phyloP scores from a whole-genome alignment of 176 grass and related monocot species.

The Typha latifolia region DNA sequence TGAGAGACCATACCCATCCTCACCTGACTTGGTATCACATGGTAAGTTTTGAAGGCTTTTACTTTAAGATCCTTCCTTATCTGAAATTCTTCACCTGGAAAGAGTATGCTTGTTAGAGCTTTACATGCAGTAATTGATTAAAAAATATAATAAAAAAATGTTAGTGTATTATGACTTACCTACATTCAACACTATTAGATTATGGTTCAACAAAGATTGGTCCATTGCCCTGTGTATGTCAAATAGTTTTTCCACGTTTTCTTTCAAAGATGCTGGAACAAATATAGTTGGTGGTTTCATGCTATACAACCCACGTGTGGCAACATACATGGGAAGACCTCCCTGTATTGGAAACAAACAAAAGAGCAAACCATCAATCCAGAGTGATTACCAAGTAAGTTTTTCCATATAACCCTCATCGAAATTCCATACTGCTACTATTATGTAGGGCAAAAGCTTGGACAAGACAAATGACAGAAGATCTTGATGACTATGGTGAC shows the following conservation, averaged over 20 bases:
- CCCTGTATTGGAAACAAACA: slow-evolving; percentile 25
- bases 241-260: slow-evolving; percentile 61
- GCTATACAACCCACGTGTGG: slow-evolving; percentile 69
- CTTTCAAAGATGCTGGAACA: slow-evolving; percentile 50
- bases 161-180: slow-evolving; percentile 15
- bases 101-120: slow-evolving; percentile 15
- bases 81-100: slow-evolving; percentile 57
- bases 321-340: slow-evolving; percentile 92
- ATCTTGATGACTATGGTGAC: too few relatives aligned
- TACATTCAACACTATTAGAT: slow-evolving; percentile 55
- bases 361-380: neutral
- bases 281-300: slow-evolving; percentile 85
- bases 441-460: too few relatives aligned
- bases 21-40: slow-evolving; percentile 82
- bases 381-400: neutral
- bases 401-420: neutral
- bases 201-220: slow-evolving; percentile 82
- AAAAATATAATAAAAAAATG: neutral
- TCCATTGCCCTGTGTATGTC: slow-evolving; percentile 85
- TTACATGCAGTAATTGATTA: neutral
- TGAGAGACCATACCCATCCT: slow-evolving; percentile 1
- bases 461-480: too few relatives aligned
- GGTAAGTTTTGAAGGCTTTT: slow-evolving; percentile 86
- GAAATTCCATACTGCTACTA: neutral
- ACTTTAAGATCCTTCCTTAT: slow-evolving; percentile 85